Conservation (phyloP, 2,329 filamentous ascomycete genomes). For the Aciculosporium take region DNA sequence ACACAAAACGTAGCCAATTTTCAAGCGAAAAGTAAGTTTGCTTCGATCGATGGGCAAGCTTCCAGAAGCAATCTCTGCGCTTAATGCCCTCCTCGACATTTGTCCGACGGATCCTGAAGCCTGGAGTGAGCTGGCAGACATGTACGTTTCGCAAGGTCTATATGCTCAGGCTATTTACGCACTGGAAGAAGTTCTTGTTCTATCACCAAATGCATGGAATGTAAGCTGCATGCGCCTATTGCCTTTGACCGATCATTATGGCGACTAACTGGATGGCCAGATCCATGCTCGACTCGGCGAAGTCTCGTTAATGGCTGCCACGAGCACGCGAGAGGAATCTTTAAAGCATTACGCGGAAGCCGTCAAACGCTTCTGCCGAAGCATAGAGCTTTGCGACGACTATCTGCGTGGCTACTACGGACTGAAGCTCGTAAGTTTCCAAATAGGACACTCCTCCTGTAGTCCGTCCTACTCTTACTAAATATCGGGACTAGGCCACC, state of each 20-base stretch:
- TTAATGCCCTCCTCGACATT: slow-evolving; percentile 65
- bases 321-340: slow-evolving; percentile 25
- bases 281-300: slow-evolving; percentile 81
- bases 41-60: slow-evolving; percentile 57
- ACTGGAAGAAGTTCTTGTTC: slow-evolving; percentile 76
- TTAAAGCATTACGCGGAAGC: slow-evolving; percentile 53
- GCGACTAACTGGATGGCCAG: slow-evolving; percentile 28
- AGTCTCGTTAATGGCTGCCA: slow-evolving; percentile 57
- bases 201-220: slow-evolving; percentile 91
- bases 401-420: slow-evolving; percentile 91
- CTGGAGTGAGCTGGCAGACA: slow-evolving; percentile 80
- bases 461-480: not conserved
- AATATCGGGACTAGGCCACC: slow-evolving; percentile 27
- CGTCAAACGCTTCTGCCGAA: slow-evolving; percentile 73
- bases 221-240: slow-evolving; percentile 33
- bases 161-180: slow-evolving; percentile 76
- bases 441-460: not conserved
- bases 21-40: slow-evolving; percentile 72
- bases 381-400: slow-evolving; percentile 84
- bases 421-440: slow-evolving; percentile 53
- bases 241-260: not conserved
- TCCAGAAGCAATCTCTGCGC: slow-evolving; percentile 57
- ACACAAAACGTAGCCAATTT: slow-evolving; percentile 59
- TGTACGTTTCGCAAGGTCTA: slow-evolving; percentile 69
- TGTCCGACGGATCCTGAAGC: slow-evolving; percentile 83